Percentiles rank a stretch among this genome's conserved stretches.
Conservation (phyloP, 192 early-diverging fungal species). For the Ambispora gerdemannii region DNA sequence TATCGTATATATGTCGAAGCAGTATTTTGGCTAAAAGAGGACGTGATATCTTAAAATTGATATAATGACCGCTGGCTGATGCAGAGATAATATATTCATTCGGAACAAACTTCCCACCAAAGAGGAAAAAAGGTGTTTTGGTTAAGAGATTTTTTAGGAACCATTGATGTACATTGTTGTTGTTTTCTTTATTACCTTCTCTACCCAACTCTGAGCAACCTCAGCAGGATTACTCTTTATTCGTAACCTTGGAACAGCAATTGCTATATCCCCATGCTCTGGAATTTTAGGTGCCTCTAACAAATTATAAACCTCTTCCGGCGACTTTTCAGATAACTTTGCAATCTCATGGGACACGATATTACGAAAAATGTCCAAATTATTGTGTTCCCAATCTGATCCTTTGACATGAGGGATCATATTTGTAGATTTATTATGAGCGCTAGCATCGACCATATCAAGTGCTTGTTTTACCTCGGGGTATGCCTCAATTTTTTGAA, state of each 20-base stretch:
- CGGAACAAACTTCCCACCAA: slow-evolving; percentile 48
- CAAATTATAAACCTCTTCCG: slow-evolving; percentile 49
- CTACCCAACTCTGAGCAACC: slow-evolving; percentile 60
- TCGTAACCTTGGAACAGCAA: slow-evolving; percentile 65
- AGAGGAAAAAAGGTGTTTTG: background rate
- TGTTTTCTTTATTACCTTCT: slow-evolving; percentile 37
- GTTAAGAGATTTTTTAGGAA: background rate
- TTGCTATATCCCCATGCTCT: slow-evolving; percentile 66
- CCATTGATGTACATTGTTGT: background rate
- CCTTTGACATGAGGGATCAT: slow-evolving; percentile 35
- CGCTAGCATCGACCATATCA: slow-evolving; percentile 31
- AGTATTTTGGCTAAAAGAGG: slow-evolving; percentile 50
- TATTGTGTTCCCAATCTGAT: slow-evolving; percentile 46
- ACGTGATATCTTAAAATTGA: slow-evolving; percentile 73
- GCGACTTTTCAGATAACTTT: slow-evolving; percentile 44
- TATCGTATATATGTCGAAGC: slow-evolving; percentile 51
- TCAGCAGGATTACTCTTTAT: slow-evolving; percentile 68
- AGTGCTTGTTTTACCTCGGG: slow-evolving; percentile 30
- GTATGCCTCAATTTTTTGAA: slow-evolving; percentile 32
- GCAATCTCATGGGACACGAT: slow-evolving; percentile 59
- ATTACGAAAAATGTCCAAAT: slow-evolving; percentile 62
- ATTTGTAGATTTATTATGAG: slow-evolving; percentile 30
- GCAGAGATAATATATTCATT: slow-evolving; percentile 54
- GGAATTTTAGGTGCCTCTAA: slow-evolving; percentile 59
- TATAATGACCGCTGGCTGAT: slow-evolving; percentile 62